Evolutionary conservation across 2,329 filamentous ascomycete genomes (phyloP).

Genomic region (Thermoascus crustaceus): DNA sequence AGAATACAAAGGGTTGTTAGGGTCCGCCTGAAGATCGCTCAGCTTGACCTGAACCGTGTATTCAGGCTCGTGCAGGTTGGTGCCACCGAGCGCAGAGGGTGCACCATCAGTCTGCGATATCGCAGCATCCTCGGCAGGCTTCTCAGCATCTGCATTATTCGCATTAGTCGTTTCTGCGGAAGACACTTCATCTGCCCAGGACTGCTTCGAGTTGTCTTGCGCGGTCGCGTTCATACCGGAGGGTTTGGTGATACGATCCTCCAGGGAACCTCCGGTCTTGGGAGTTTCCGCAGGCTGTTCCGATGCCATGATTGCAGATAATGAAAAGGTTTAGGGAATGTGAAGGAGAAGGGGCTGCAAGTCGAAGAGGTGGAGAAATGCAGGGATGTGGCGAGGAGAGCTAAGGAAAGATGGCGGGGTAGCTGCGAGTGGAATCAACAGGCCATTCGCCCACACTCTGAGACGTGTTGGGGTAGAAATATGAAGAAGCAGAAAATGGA

Average conservation of each 20-base stretch:
- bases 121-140: constrained; percentile 9
- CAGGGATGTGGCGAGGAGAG: not conserved
- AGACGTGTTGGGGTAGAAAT: too few relatives aligned
- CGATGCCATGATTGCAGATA: constrained; percentile 28
- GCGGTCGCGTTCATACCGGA: constrained; percentile 27
- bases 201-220: constrained; percentile 15
- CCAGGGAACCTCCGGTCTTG: constrained; percentile 34
- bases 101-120: constrained; percentile 35
- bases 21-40: constrained; percentile 77
- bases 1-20: constrained; percentile 80
- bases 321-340: not conserved
- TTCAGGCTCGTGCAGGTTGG: constrained; percentile 58
- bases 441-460: not conserved
- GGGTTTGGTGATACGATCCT: constrained; percentile 40
- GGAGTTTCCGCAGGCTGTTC: constrained; percentile 22
- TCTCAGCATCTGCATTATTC: constrained; percentile 4
- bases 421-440: not conserved
- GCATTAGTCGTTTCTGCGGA: constrained; percentile 9
- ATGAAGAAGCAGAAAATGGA: too few relatives aligned
- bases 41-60: constrained; percentile 91
- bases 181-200: constrained; percentile 36
- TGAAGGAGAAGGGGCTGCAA: not conserved
- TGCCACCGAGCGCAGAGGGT: constrained; percentile 34
- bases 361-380: not conserved
- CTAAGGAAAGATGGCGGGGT: constrained; percentile 1